These are phyloP conservation scores for Aspergillus phoenicis DNA, from an alignment of 2,329 filamentous ascomycete genomes.

Conservation along the genomic window DNA sequence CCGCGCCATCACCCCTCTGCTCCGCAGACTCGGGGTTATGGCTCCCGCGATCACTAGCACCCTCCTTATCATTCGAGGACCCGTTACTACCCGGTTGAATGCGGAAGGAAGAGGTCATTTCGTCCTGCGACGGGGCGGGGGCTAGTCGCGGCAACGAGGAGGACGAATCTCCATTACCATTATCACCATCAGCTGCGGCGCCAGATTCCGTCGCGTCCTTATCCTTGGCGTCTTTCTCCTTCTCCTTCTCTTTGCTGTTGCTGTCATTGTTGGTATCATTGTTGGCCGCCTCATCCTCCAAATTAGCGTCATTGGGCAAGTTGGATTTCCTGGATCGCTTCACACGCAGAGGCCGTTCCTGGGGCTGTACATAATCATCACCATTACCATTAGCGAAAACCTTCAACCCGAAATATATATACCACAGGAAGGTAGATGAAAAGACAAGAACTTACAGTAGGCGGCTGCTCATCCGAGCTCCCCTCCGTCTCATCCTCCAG, in stretches of 20 bases:
- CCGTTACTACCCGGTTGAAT: slow-evolving; percentile 35
- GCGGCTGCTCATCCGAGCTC: slow-evolving; percentile 48
- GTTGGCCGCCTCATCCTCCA: slow-evolving; percentile 25
- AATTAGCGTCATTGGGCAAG: slow-evolving; percentile 26
- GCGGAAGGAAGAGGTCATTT: slow-evolving; percentile 42
- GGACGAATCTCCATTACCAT: slow-evolving; percentile 8
- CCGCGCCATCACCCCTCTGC: slow-evolving; percentile 20
- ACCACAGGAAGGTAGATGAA: not conserved
- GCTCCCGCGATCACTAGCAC: slow-evolving; percentile 22
- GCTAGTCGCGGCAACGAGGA: slow-evolving; percentile 38
- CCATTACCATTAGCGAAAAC: not conserved
- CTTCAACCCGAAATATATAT: not conserved
- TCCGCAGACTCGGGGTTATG: slow-evolving; percentile 21
- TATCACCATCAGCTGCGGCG: not conserved
- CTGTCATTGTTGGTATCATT: not conserved
- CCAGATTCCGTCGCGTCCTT: not conserved
- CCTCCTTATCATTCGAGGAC: slow-evolving; percentile 15
- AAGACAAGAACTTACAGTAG: slow-evolving; percentile 37
- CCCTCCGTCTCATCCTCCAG: slow-evolving; percentile 48
- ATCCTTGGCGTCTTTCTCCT: not conserved
- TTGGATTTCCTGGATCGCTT: slow-evolving; percentile 48
- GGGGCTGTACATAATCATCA: slow-evolving; percentile 36
- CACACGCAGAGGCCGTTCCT: slow-evolving; percentile 50
- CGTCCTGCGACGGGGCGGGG: slow-evolving; percentile 40
- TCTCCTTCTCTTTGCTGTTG: not conserved